Percentiles rank a stretch among this genome's conserved stretches.
These are phyloP conservation scores for Ogataea salicorniae DNA, from an alignment of 805 yeast genomes.

Conservation along the genomic window DNA sequence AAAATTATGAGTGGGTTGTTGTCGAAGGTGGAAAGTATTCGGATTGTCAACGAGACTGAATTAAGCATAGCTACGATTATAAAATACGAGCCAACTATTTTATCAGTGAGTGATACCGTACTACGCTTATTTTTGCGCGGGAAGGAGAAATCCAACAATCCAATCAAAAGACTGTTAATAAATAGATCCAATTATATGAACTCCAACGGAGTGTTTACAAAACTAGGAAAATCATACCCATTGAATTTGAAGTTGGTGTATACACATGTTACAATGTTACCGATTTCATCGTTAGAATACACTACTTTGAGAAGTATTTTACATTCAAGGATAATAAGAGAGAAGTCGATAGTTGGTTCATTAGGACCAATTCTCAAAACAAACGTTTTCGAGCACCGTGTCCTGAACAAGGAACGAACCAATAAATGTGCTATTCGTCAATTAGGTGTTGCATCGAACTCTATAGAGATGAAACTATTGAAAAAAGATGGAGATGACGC, in stretches of 20 bases:
- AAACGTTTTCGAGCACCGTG: constrained; percentile 59
- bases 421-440: constrained; percentile 20
- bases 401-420: constrained; percentile 29
- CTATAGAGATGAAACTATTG: constrained; percentile 54
- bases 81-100: constrained; percentile 26
- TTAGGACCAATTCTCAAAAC: constrained; percentile 57
- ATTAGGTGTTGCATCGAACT: constrained; percentile 55
- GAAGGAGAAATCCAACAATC: no score
- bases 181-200: constrained; percentile 38
- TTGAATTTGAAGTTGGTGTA: constrained; percentile 40
- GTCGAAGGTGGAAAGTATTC: constrained; percentile 25
- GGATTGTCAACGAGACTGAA: constrained; percentile 19
- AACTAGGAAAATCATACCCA: constrained; percentile 23
- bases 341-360: constrained; percentile 39
- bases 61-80: constrained; percentile 11
- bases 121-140: constrained; percentile 4
- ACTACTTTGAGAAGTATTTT: constrained; percentile 41
- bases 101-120: constrained; percentile 26
- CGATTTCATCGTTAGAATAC: constrained; percentile 16
- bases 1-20: constrained; percentile 39
- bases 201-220: constrained; percentile 45
- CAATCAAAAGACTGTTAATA: constrained; percentile 23
- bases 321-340: constrained; percentile 49
- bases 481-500: constrained; percentile 30
- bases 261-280: constrained; percentile 18